Percentiles rank a stretch among this genome's conserved stretches.
phyloP scores from a whole-genome alignment of 805 yeast genomes.

The Ogataea saltuana region DNA sequence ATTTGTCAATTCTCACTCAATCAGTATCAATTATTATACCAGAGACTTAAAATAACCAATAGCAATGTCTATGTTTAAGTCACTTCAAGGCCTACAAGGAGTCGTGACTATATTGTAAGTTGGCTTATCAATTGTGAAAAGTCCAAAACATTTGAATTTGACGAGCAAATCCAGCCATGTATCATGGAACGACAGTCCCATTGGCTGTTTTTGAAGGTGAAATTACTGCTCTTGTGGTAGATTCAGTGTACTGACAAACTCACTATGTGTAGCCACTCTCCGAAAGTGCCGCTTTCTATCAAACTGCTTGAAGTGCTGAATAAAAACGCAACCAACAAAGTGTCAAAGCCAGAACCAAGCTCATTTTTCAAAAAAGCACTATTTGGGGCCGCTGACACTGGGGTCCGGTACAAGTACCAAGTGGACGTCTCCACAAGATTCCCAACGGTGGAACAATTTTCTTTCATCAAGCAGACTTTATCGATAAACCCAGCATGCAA shows the following conservation, averaged over 20 bases:
- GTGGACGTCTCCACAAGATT: constrained; percentile 24
- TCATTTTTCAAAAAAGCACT: constrained; percentile 10
- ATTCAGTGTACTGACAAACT: constrained; percentile 12
- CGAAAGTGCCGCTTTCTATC: constrained; percentile 24
- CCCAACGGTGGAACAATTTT: constrained; percentile 37
- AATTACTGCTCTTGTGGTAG: too few relatives aligned
- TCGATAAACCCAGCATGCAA: constrained; percentile 32
- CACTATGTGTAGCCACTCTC: constrained; percentile 30
- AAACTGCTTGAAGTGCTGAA: constrained; percentile 9
- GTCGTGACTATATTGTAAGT: constrained; percentile 46
- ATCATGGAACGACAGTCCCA: too few relatives aligned
- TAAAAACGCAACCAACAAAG: constrained; percentile 12
- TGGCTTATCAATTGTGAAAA: not conserved
- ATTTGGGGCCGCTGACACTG: constrained; percentile 19
- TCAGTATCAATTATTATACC: not conserved
- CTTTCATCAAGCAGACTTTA: constrained; percentile 29
- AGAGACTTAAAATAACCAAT: not conserved
- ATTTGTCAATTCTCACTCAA: not conserved
- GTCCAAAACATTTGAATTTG: not conserved
- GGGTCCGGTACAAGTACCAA: constrained; percentile 24
- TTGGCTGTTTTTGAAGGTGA: too few relatives aligned
- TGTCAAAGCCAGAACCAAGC: constrained; percentile 2
- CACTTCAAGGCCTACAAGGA: constrained; percentile 47
- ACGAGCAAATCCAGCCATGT: too few relatives aligned
- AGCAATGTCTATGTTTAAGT: constrained; percentile 48